Conservation (phyloP, 1,139 yeast species). For the Debaryomyces fabryi region DNA sequence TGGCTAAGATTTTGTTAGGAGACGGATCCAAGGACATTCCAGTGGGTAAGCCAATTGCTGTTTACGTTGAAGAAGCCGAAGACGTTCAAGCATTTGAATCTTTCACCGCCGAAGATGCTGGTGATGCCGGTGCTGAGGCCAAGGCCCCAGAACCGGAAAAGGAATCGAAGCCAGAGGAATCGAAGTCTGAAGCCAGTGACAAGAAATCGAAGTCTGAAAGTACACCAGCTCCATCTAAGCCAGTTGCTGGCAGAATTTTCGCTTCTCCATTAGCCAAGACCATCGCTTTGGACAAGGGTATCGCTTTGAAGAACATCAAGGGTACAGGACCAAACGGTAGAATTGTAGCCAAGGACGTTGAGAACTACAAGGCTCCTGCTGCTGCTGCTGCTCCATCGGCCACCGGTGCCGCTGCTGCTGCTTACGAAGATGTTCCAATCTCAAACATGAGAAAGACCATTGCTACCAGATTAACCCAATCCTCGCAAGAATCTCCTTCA, state of each 20-base stretch:
- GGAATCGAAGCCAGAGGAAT: conserved; percentile 23
- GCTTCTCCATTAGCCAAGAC: conserved; percentile 97
- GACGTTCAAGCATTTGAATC: conserved; percentile 88
- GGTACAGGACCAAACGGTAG: conserved; percentile 97
- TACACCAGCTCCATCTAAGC: conserved; percentile 24
- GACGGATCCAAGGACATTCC: conserved; percentile 90
- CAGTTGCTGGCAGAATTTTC: conserved; percentile 63
- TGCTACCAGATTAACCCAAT: conserved; percentile 83
- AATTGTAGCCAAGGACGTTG: conserved; percentile 88
- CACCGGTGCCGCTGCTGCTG: conserved; percentile 54
- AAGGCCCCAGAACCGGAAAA: conserved; percentile 30
- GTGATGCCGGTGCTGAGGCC: conserved; percentile 33
- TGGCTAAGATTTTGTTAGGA: conserved; percentile 86
- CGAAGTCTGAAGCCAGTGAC: conserved; percentile 24
- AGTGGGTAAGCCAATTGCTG: conserved; percentile 95
- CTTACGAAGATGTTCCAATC: conserved; percentile 82
- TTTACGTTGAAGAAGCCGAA: conserved; percentile 82
- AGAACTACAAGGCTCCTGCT: conserved; percentile 57
- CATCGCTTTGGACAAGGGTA: conserved; percentile 90
- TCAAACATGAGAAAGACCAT: conserved; percentile 93
- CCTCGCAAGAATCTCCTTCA: conserved; percentile 86
- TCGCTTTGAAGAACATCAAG: conserved; percentile 78
- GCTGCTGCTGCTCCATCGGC: conserved; percentile 48
- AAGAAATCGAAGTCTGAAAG: conserved; percentile 25
- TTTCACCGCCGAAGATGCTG: conserved; percentile 85